Percentiles rank a stretch among this genome's conserved stretches.
Conservation (phyloP, 371 early-diverging fungal species). For the Phascolomyces articulosus region DNA sequence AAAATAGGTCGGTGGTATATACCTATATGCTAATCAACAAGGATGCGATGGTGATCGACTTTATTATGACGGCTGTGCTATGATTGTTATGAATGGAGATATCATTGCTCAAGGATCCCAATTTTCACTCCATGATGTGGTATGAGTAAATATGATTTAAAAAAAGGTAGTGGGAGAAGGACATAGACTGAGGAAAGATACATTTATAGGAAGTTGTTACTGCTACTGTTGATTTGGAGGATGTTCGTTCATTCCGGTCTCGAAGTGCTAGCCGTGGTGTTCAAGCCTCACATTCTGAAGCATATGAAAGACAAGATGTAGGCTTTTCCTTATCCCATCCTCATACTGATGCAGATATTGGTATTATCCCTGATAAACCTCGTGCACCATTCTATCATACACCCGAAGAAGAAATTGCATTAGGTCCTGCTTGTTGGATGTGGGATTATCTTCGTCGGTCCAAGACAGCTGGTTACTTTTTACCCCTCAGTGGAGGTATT, state of each 20-base stretch:
- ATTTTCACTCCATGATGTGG: conserved; percentile 92
- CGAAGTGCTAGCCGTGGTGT: conserved; percentile 74
- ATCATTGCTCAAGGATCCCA: conserved; percentile 92
- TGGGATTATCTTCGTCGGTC: conserved; percentile 98
- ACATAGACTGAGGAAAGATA: neutral
- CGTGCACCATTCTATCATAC: conserved; percentile 56
- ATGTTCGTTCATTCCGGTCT: conserved; percentile 84
- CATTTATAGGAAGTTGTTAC: conserved; percentile 81
- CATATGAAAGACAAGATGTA: conserved; percentile 69
- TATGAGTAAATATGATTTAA: conserved; percentile 27
- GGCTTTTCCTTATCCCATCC: conserved; percentile 56
- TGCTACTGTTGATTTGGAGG: conserved; percentile 91
- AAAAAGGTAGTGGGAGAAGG: neutral
- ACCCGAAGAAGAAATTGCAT: conserved; percentile 82
- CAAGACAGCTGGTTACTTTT: conserved; percentile 87
- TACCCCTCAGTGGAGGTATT: conserved; percentile 96
- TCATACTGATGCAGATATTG: conserved; percentile 44
- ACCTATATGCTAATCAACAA: conserved; percentile 95
- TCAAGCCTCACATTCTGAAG: conserved; percentile 70
- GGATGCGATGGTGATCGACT: conserved; percentile 99
- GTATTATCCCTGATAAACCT: conserved; percentile 31
- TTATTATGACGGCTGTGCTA: conserved; percentile 95
- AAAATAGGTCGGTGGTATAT: conserved; percentile 83
- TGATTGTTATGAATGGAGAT: conserved; percentile 91
- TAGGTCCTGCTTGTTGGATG: conserved; percentile 98